A percentile compares a stretch with the other conserved stretches of the same genome.
Conservation (phyloP, 1,139 yeast genomes). For the Zygoascus sp. region DNA sequence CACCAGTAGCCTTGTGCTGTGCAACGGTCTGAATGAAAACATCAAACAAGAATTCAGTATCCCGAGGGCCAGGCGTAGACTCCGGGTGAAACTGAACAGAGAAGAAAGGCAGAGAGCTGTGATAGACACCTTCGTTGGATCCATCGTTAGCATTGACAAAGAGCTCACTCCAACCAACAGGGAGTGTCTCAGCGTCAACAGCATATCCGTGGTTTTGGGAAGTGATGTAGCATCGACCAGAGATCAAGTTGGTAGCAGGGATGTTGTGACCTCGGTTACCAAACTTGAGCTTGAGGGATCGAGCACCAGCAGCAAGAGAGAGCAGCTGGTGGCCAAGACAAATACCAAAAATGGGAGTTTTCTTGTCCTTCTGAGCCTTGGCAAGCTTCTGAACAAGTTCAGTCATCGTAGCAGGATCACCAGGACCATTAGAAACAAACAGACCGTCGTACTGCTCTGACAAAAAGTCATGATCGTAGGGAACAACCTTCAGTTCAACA, state of each 20-base stretch:
- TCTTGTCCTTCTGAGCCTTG: conserved; percentile 53
- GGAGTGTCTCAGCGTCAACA: conserved; percentile 74
- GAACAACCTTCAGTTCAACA: conserved; percentile 92
- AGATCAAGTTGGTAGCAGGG: conserved; percentile 89
- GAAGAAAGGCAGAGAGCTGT: conserved; percentile 80
- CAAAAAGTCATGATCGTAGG: conserved; percentile 88
- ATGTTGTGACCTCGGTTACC: conserved; percentile 99
- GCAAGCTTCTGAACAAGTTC: conserved; percentile 57
- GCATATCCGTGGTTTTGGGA: conserved; percentile 99
- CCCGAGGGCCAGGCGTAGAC: conserved; percentile 99
- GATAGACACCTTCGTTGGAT: conserved; percentile 97
- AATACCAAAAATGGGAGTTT: conserved; percentile 79
- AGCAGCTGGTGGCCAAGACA: conserved; percentile 98
- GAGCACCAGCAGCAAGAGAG: conserved; percentile 94
- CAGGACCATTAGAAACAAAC: conserved; percentile 97
- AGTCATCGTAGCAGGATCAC: conserved; percentile 90
- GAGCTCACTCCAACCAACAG: conserved; percentile 82
- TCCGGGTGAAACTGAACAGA: conserved; percentile 99
- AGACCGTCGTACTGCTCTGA: conserved; percentile 81
- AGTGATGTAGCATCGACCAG: conserved; percentile 97
- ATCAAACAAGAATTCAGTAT: conserved; percentile 95
- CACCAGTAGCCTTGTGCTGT: conserved; percentile 55
- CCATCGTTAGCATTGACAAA: conserved; percentile 96
- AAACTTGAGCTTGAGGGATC: conserved; percentile 84
- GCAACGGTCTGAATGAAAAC: conserved; percentile 80